Evolutionary conservation across 2,329 filamentous ascomycete genomes (phyloP), one percentile per base, ranked within the genome.

Genomic region (Exophiala sp.): DNA sequence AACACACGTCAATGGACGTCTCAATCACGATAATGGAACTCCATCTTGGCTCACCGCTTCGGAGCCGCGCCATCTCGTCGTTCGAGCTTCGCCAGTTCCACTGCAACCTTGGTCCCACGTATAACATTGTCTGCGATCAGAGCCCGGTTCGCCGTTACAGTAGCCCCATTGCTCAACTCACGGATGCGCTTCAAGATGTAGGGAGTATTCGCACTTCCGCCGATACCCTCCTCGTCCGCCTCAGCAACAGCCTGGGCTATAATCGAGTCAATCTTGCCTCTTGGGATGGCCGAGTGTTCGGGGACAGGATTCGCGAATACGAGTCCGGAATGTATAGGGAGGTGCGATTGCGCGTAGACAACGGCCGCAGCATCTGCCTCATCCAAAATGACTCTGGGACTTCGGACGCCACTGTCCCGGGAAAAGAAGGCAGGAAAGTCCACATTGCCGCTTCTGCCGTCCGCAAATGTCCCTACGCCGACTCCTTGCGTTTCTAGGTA

Each of bases 371-470:
- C 93, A 64, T 97, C 86, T 48, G 75, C 75, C 64, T 94, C 88
- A 58, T 83, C 78, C 46, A 81, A 70, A 35, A 96, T 79, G 1
- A 86, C 79, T 18, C 80, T 79, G 0, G 91, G 91, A 63, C 88
- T 95, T 66, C 75, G 81, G 45, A 85, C 71, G 10, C 89, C 88
- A 66, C 90, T 96, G 35, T 96, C 88, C 34, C 91, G 76, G 0
- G 86, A 87, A 79, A 87, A 98, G 68, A 98, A 98, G 0, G 87
- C 88, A 1, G 93, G 93, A 62, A 97, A 93, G 61, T 95, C 85
- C 34, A 96, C 78, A 18, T 57, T 53, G 4, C 77, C 70, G 21
- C 71, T 69, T 30, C 87, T 79, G 1, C 86, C 88, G 67, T 95
- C 88, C 19, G 88, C 83, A 71, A 97, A 98, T 2, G 93, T 97